Percentiles rank a stretch among this genome's conserved stretches.
Conservation (phyloP, 768 basidiomycete genomes). For the Pleurotus pulmonarius region DNA sequence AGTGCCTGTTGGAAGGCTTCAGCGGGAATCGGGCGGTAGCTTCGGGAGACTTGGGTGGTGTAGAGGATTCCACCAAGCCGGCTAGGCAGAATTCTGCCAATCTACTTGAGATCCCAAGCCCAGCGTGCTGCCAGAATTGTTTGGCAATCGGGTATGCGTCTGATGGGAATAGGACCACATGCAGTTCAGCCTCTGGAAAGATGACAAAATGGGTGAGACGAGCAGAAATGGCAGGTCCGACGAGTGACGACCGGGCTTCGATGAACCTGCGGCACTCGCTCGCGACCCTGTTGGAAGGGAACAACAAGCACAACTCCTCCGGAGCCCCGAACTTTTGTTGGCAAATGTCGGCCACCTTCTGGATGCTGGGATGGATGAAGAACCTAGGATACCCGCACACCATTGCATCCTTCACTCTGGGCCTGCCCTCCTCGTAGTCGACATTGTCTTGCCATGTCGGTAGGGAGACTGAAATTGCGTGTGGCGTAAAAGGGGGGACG, state of each 20-base stretch:
- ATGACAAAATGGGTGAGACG: constrained; percentile 53
- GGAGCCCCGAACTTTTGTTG: constrained; percentile 54
- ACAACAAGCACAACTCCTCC: constrained; percentile 61
- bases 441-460: constrained; percentile 77
- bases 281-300: constrained; percentile 54
- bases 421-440: constrained; percentile 70
- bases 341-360: constrained; percentile 58
- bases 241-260: constrained; percentile 25
- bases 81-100: constrained; percentile 63
- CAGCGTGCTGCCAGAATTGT: constrained; percentile 80
- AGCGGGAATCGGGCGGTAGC: constrained; percentile 13
- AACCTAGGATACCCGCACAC: constrained; percentile 76
- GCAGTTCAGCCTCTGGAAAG: constrained; percentile 40
- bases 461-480: constrained; percentile 78
- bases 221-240: constrained; percentile 32
- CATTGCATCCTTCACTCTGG: constrained; percentile 58
- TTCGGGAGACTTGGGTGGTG: constrained; percentile 9
- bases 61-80: constrained; percentile 38
- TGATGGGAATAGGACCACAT: constrained; percentile 59
- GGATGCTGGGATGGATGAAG: constrained; percentile 68
- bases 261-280: constrained; percentile 58
- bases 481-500: constrained; percentile 54
- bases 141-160: constrained; percentile 49
- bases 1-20: constrained; percentile 36
- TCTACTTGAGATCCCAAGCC: constrained; percentile 67